phyloP scores from a whole-genome alignment of 2,329 filamentous ascomycete species.

The Verticillium longisporum region DNA sequence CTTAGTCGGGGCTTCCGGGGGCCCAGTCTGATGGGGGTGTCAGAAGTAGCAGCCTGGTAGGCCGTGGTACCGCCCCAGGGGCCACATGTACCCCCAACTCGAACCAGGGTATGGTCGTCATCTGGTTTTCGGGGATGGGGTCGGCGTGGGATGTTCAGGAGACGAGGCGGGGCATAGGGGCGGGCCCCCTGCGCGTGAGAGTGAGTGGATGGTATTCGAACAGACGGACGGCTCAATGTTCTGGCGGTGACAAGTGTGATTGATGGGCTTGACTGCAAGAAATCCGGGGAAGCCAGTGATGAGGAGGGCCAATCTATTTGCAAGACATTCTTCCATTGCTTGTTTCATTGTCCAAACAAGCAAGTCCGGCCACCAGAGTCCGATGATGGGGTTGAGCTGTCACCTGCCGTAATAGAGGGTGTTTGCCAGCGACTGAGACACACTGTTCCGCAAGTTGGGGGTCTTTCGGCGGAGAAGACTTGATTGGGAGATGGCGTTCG shows the following conservation, averaged over 20 bases:
- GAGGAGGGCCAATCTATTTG: not conserved
- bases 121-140: not conserved
- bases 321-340: not conserved
- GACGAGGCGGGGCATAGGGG: not conserved
- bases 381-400: not conserved
- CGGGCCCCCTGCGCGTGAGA: not conserved
- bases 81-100: not conserved
- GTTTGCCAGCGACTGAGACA: not conserved
- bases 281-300: not conserved
- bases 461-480: not conserved
- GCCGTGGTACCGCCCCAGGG: not conserved
- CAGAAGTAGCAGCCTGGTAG: not conserved
- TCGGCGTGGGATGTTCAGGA: not conserved
- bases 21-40: conserved; percentile 6
- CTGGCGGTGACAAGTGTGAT: not conserved
- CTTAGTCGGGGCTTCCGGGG: conserved; percentile 1
- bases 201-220: not conserved
- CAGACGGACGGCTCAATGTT: too few species aligned
- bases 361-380: not conserved
- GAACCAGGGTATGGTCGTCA: not conserved
- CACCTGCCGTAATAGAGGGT: not conserved
- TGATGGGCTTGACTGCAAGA: not conserved
- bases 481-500: not conserved
- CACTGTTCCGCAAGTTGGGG: not conserved
- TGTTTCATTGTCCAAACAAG: not conserved